Conservation (phyloP, 495 filamentous ascomycete species). For the Aspergillus cavernicola region DNA sequence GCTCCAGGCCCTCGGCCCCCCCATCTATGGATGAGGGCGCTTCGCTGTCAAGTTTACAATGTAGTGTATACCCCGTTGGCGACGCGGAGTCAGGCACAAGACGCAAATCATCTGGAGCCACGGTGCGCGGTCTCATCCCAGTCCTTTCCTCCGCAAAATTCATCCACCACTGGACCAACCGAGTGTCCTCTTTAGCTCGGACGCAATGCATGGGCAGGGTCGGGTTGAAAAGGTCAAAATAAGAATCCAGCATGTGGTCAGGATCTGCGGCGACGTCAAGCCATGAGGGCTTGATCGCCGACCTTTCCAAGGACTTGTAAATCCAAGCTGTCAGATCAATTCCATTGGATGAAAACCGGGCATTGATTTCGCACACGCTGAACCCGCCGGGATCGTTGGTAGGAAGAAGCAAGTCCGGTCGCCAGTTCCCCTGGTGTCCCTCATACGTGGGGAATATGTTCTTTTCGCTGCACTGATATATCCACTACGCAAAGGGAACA, state of each 20-base stretch:
- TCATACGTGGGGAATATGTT: constrained; percentile 5
- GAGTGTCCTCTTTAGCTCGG: constrained; percentile 27
- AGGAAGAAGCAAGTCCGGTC: constrained; percentile 44
- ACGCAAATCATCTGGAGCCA: constrained; percentile 18
- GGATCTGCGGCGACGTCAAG: neutral
- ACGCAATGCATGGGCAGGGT: constrained; percentile 30
- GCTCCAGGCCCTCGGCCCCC: constrained; percentile 32
- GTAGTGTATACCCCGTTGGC: constrained; percentile 15
- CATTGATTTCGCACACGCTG: constrained; percentile 45
- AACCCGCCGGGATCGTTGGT: constrained; percentile 6
- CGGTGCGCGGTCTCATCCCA: constrained; percentile 14
- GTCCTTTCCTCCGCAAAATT: constrained; percentile 13
- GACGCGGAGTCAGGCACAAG: constrained; percentile 14
- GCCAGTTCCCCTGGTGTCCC: constrained; percentile 30
- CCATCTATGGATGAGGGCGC: neutral
- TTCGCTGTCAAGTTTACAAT: neutral
- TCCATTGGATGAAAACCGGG: constrained; percentile 41
- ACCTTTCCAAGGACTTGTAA: constrained; percentile 9
- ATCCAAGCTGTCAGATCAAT: constrained; percentile 12
- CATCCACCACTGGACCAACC: constrained; percentile 24
- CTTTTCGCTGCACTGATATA: neutral
- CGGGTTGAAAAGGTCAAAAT: constrained; percentile 22
- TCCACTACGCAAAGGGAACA: too few species aligned
- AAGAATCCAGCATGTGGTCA: constrained; percentile 15
- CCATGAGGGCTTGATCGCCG: neutral